phyloP scores from a whole-genome alignment of 139 green algal genomes.

The Chlorella sp. region DNA sequence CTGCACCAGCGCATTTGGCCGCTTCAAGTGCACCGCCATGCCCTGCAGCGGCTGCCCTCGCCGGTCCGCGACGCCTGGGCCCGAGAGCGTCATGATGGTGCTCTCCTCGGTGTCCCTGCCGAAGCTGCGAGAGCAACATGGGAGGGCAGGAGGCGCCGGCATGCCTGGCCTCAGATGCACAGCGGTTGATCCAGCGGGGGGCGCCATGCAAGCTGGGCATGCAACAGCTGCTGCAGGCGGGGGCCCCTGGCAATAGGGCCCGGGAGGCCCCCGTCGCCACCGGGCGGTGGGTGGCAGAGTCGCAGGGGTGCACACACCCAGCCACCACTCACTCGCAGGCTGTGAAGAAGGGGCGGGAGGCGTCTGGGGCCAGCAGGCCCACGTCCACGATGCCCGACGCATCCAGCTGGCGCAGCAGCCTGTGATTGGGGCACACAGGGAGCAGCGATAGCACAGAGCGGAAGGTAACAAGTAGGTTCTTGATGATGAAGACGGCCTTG shows the following conservation, averaged over 20 bases:
- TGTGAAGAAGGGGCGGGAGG: constrained; percentile 14
- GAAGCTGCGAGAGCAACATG: constrained; percentile 10
- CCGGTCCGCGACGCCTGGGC: background rate
- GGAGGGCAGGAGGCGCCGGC: background rate
- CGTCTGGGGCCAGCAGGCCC: constrained; percentile 26
- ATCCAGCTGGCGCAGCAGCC: constrained; percentile 19
- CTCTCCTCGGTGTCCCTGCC: constrained; percentile 16
- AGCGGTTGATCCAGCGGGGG: too few relatives aligned
- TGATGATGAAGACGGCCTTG: too few relatives aligned
- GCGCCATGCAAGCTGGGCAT: too few relatives aligned
- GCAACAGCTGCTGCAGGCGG: too few relatives aligned
- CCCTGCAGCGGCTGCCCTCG: background rate
- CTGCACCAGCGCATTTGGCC: background rate
- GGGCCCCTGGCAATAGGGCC: too few relatives aligned
- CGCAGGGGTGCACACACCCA: background rate
- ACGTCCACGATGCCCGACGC: constrained; percentile 15
- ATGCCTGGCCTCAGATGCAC: background rate
- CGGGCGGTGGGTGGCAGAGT: too few relatives aligned
- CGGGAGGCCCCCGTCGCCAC: too few relatives aligned
- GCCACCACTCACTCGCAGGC: constrained; percentile 8
- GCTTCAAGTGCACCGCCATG: constrained; percentile 1
- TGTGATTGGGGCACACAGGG: too few relatives aligned
- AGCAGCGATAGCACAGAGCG: too few relatives aligned
- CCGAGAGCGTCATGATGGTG: background rate
- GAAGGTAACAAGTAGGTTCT: too few relatives aligned